Base-by-base conservation (phyloP, 2,329 filamentous ascomycete species). In the Stagonosporopsis vannaccii region DNA sequence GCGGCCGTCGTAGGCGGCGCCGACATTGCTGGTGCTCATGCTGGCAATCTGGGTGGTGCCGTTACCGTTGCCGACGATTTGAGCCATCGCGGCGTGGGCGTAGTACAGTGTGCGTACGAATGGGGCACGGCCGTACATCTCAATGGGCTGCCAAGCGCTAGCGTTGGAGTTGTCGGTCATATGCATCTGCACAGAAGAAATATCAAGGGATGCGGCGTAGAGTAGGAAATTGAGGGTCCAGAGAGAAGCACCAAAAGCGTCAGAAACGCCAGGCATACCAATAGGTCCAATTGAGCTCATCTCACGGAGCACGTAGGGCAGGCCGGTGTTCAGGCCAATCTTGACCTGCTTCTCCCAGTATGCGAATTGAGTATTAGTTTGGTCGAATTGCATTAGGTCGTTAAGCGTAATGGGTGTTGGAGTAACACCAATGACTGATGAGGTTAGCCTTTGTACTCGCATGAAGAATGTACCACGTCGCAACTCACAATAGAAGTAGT, bases 81-180 rank as follows among this genome's bases (percentile, higher is more conserved):
- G 80, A 22, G 79, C 79, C 58, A 83, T 78, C 32, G 81, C 81
- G n/a, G 78, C 81, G 58, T 80, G 76, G 54, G 78, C 80, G 59
- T 83, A 83, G 72, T 84, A 84, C 41, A 77, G 71, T 1, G 81
- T 80, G 23, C 81, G 77, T 9, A 83, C 79, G 59, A 77, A 77
- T 1, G 79, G 76, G 23, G 71, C 67, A 5, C 68, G 74, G 25
- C 73, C 77, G 58, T 78, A 75, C 56, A 75, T 69, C 17, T 69
- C 45, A 33, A 79, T 71, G 15, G 81, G 81, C 59, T 80, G 77
- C 81, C 81, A 84, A 2, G 81, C 79, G 51, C 77, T 77, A 6
- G 80, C 79, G 61, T 80, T 80, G 57, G 80, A 82, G 67, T 82
- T 82, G 67, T 82, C 80, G 9, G 81, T 83, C 81, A 83, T 82